Evolutionary conservation across 1,284 basidiomycete species (phyloP).

Genomic region (Volvariella surrecta): DNA sequence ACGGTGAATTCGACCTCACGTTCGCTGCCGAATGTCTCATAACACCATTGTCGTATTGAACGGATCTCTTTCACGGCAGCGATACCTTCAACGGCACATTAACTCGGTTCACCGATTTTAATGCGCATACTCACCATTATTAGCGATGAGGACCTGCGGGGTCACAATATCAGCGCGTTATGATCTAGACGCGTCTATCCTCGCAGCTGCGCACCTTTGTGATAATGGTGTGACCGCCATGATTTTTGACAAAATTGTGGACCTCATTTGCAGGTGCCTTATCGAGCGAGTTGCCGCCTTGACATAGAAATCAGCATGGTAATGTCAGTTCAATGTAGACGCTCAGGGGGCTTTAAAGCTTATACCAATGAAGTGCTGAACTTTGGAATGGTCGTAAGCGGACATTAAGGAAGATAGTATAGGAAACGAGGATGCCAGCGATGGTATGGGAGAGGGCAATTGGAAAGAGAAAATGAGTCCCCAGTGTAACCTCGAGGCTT

Average conservation of each 20-base stretch:
- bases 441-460: constrained; percentile 5
- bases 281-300: constrained; percentile 91
- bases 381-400: constrained; percentile 68
- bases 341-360: constrained; percentile 7
- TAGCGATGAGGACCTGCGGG: constrained; percentile 85
- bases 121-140: constrained; percentile 64
- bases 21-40: constrained; percentile 97
- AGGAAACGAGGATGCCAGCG: constrained; percentile 11
- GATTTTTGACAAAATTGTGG: constrained; percentile 84
- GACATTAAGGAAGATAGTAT: constrained; percentile 35
- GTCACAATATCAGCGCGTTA: constrained; percentile 2
- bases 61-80: constrained; percentile 99
- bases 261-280: constrained; percentile 75
- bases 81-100: constrained; percentile 55
- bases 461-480: constrained; percentile 12
- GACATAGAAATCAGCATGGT: constrained; percentile 11
- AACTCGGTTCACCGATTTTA: neutral
- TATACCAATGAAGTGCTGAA: constrained; percentile 80
- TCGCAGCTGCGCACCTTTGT: constrained; percentile 67
- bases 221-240: constrained; percentile 97
- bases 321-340: constrained; percentile 8
- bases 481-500: constrained; percentile 9
- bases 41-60: constrained; percentile 99
- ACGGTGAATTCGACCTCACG: constrained; percentile 97
- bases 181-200: constrained; percentile 1